A percentile compares a stretch with the other conserved stretches of the same genome.
Conservation (phyloP, 2,329 filamentous ascomycete genomes). For the Graphium sp. region DNA sequence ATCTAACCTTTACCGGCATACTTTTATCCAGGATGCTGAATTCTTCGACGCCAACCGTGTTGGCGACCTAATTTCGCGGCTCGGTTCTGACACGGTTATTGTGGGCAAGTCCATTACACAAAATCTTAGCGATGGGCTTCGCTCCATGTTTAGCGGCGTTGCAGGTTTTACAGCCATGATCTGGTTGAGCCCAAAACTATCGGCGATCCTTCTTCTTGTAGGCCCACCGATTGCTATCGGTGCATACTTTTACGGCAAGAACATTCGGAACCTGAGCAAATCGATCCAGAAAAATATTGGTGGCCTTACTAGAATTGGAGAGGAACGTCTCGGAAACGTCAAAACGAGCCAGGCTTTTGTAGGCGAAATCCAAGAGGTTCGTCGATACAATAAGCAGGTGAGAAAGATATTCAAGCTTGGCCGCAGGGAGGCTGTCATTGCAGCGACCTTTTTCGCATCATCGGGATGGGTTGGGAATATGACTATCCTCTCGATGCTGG, state of each 20-base stretch:
- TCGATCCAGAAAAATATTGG: conserved; percentile 90
- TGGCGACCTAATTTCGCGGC: conserved; percentile 85
- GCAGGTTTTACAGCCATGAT: conserved; percentile 88
- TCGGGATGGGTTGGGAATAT: conserved; percentile 92
- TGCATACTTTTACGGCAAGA: conserved; percentile 80
- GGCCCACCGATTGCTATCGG: conserved; percentile 82
- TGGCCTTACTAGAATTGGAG: conserved; percentile 87
- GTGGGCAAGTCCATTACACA: conserved; percentile 98
- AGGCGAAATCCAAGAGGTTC: conserved; percentile 78
- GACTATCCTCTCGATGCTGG: conserved; percentile 81
- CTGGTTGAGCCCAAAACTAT: conserved; percentile 86
- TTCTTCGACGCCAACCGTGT: conserved; percentile 98
- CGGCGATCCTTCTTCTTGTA: conserved; percentile 69
- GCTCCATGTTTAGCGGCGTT: conserved; percentile 74
- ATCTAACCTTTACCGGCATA: conserved; percentile 78
- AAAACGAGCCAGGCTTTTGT: conserved; percentile 94
- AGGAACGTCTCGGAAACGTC: conserved; percentile 93
- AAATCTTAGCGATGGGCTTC: conserved; percentile 89
- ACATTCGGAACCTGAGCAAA: conserved; percentile 76
- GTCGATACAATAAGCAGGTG: conserved; percentile 82
- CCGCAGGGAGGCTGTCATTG: conserved; percentile 70
- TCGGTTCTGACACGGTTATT: conserved; percentile 93
- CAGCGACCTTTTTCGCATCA: conserved; percentile 73
- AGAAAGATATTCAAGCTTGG: conserved; percentile 84
- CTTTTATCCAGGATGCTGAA: conserved; percentile 93